A percentile compares a stretch with the other conserved stretches of the same genome.
Evolutionary conservation across 306 rosid species (phyloP).

Genomic region (Biancaea sappan): DNA sequence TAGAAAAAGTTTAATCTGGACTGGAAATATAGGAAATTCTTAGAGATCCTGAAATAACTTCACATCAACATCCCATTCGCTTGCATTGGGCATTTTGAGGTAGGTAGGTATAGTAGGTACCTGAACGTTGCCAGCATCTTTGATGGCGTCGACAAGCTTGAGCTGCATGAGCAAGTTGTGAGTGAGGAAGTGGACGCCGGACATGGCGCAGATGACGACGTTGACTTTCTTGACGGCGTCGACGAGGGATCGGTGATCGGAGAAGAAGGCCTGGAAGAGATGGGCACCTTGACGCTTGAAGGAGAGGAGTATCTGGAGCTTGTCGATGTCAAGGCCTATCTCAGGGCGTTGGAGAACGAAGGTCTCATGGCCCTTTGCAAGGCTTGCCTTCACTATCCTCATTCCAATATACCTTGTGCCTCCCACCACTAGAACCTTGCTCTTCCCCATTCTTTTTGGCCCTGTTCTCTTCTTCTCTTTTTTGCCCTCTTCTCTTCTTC

Average conservation of each 20-base stretch:
- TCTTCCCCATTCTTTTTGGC: constrained; percentile 59
- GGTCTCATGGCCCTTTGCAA: constrained; percentile 66
- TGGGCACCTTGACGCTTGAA: constrained; percentile 75
- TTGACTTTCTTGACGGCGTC: constrained; percentile 64
- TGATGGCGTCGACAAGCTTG: constrained; percentile 80
- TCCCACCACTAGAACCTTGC: constrained; percentile 83
- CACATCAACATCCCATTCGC: no score
- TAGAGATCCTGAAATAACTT: no score
- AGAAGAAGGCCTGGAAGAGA: constrained; percentile 65
- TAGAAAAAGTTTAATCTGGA: no score
- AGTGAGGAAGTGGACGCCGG: constrained; percentile 71
- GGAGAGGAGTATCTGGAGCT: constrained; percentile 58
- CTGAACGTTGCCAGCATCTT: constrained; percentile 75
- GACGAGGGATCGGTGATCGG: constrained; percentile 65
- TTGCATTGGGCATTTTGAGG: no score
- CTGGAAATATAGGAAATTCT: no score
- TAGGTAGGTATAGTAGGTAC: constrained; percentile 26
- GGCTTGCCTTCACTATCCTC: constrained; percentile 73
- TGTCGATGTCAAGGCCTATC: constrained; percentile 67
- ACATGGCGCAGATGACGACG: constrained; percentile 78
- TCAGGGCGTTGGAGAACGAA: constrained; percentile 69
- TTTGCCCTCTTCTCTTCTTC: background rate
- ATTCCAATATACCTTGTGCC: constrained; percentile 78
- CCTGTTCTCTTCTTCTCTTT: no score
- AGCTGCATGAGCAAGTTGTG: constrained; percentile 69